Conservation (phyloP, 108 stramenopile genomes). For the Fistulifera solaris region DNA sequence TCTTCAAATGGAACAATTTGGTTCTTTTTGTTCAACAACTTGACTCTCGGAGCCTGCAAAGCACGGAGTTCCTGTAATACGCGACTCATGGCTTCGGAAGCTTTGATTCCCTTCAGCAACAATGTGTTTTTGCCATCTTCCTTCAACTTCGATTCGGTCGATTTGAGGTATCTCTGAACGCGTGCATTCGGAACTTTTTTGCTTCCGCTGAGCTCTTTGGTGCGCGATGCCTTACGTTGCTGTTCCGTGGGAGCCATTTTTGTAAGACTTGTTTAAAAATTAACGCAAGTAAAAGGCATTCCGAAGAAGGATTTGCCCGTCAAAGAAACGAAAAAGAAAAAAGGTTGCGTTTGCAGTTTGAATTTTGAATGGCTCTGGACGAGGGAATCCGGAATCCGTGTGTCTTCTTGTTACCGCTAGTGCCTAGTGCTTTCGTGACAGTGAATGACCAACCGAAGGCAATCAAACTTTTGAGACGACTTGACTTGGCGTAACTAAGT, state of each 20-base stretch:
- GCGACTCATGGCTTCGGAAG: slow-evolving; percentile 74
- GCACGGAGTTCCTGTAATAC: slow-evolving; percentile 77
- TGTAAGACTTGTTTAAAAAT: neutral
- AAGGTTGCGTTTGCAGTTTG: no score
- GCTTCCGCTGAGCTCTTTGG: slow-evolving; percentile 52
- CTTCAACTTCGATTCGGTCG: slow-evolving; percentile 55
- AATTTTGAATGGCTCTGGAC: no score
- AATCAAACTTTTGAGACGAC: no score
- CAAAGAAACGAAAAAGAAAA: no score
- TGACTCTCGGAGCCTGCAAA: slow-evolving; percentile 75
- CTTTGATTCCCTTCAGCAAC: slow-evolving; percentile 83
- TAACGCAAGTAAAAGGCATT: no score
- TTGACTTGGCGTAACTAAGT: no score
- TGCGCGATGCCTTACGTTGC: slow-evolving; percentile 56
- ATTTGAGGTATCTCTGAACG: slow-evolving; percentile 78
- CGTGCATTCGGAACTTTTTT: slow-evolving; percentile 81
- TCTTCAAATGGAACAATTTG: slow-evolving; percentile 72
- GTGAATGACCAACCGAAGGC: no score
- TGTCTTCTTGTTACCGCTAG: no score
- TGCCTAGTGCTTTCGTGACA: no score
- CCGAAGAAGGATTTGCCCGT: no score
- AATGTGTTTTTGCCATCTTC: slow-evolving; percentile 68
- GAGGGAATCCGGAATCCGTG: no score
- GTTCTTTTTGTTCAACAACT: slow-evolving; percentile 81
- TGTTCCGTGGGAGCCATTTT: slow-evolving; percentile 82